Evolutionary conservation across 257 asterid species (phyloP).

Genomic region (Lycium ferocissimum): DNA sequence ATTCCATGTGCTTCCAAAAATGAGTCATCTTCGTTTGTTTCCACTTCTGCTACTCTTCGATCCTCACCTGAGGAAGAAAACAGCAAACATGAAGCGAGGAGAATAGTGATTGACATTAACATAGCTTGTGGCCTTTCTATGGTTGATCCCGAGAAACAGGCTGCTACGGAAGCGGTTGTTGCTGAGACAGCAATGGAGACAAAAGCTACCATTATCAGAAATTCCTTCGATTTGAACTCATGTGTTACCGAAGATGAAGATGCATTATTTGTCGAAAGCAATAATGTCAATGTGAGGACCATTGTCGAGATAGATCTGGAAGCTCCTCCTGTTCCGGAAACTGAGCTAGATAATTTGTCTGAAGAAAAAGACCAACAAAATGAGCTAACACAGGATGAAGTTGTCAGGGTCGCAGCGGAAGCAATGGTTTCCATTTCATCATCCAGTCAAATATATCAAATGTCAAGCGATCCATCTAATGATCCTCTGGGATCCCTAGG

Average conservation of each 20-base stretch:
- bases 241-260: slow-evolving; percentile 69
- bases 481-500: slow-evolving; percentile 56
- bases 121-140: slow-evolving; percentile 56
- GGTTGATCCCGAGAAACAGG: slow-evolving; percentile 54
- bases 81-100: slow-evolving; percentile 43
- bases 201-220: slow-evolving; percentile 46
- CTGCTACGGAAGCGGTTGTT: slow-evolving; percentile 43
- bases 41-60: slow-evolving; percentile 47
- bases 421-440: slow-evolving; percentile 55
- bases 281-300: slow-evolving; percentile 31
- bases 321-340: slow-evolving; percentile 45
- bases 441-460: slow-evolving; percentile 42
- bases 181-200: slow-evolving; percentile 45
- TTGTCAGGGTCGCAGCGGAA: slow-evolving; percentile 52
- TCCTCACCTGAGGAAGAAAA: slow-evolving; percentile 39
- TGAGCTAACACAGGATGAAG: slow-evolving; percentile 41
- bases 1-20: slow-evolving; percentile 39
- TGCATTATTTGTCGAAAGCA: slow-evolving; percentile 50
- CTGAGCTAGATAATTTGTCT: slow-evolving; percentile 43
- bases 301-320: slow-evolving; percentile 56
- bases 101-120: slow-evolving; percentile 74
- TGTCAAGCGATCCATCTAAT: slow-evolving; percentile 38
- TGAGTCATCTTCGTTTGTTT: slow-evolving; percentile 44
- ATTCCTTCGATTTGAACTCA: slow-evolving; percentile 78
- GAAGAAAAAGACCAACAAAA: slow-evolving; percentile 31